Percentiles rank a stretch among this genome's conserved stretches.
These are phyloP conservation scores for Sclerotinia subarctica DNA, from an alignment of 2,329 filamentous ascomycete genomes.

Conservation along the genomic window DNA sequence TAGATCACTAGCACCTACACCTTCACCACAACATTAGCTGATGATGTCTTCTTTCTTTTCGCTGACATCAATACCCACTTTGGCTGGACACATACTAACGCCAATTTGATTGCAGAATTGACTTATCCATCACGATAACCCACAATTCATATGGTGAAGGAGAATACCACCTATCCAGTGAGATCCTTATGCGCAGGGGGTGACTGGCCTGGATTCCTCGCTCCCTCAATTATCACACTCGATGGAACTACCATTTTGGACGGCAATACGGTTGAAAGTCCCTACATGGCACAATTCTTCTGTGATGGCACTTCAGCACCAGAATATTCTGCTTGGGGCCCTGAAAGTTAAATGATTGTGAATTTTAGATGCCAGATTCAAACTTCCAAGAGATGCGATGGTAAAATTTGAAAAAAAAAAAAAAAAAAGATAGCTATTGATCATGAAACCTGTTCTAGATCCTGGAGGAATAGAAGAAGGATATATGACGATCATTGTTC, in stretches of 20 bases:
- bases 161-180: background rate
- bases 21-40: background rate
- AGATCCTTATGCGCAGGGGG: background rate
- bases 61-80: background rate
- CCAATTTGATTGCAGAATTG: background rate
- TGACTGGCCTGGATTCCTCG: background rate
- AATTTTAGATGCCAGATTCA: background rate
- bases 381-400: background rate
- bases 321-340: background rate
- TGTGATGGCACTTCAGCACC: background rate
- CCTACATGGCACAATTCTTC: background rate
- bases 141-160: background rate
- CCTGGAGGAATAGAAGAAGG: background rate
- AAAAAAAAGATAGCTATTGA: background rate
- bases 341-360: background rate
- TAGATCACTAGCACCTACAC: background rate
- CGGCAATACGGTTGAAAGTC: background rate
- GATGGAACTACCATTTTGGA: background rate
- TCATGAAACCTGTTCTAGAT: background rate
- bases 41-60: background rate
- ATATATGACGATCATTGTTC: background rate
- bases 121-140: background rate
- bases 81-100: background rate
- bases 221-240: background rate
- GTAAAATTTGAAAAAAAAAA: background rate